Evolutionary conservation across 805 yeast species (phyloP), one percentile per base, ranked within the genome.

Genomic region (Metschnikowia dekortorum): DNA sequence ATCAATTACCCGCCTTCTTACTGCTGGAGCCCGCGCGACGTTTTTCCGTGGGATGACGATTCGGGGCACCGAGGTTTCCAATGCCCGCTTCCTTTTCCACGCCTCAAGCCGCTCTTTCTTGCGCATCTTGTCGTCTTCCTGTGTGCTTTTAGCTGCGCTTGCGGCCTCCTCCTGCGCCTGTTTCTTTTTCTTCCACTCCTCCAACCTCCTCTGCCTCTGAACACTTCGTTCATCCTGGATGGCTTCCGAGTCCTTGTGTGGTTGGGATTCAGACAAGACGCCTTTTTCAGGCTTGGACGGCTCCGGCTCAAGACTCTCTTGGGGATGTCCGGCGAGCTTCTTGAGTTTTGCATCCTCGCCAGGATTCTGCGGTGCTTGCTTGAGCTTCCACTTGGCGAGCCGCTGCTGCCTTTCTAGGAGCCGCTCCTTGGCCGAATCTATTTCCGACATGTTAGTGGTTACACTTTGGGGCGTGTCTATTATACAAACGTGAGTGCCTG

Each of bases 341-440:
- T 37, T 29, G 29, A 39, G 32, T 10, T n/a, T 28, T 39, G 32
- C 42, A 39, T 26, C 30, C 10, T 13, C 30, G 26, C 16, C 39
- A n/a, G 18, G 4, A 7, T 14, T 26, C 22, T 6, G 34, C 28
- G 43, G 11, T 11, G 72, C 73, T 60, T 80, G 81, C 64, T 80
- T 80, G 56, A 68, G 70, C 58, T 80, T 82, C 89, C 89, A 85
- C 41, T 76, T 76, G 6, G 80, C 80, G 44, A 83, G 60, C 56
- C 75, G 77, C 53, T 79, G 82, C 53, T 77, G 77, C 47, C 89
- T 71, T 48, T 58, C 61, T 38, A 63, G 53, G 18, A 70, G 60
- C 55, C 72, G 72, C 34, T 71, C 76, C 43, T 65, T 66, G 8
- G 50, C 33, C 11, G 47, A 36, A 11, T 52, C 53, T 34, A 42